Percentiles rank a stretch among this genome's conserved stretches.
Conservation (phyloP, 2,329 filamentous ascomycete species). For the Fusarium fracticaudum region DNA sequence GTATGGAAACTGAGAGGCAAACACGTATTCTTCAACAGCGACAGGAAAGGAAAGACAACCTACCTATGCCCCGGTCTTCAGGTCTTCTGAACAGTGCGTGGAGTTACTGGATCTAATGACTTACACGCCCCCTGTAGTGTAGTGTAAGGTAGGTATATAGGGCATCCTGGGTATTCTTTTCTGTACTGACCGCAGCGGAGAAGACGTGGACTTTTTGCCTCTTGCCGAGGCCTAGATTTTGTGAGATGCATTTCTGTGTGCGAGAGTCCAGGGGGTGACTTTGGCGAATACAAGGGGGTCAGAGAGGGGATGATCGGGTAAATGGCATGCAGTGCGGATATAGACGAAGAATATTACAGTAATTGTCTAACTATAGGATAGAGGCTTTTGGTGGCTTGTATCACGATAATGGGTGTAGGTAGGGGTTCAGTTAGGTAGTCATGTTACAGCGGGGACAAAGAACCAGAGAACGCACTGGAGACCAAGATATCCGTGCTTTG, state of each 20-base stretch:
- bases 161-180: background rate
- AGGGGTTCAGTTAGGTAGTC: background rate
- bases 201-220: conserved; percentile 26
- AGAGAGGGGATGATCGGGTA: background rate
- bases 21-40: conserved; percentile 29
- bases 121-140: conserved; percentile 17
- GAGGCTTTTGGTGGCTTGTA: background rate
- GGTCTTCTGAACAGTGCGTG: conserved; percentile 19
- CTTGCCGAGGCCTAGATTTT: background rate
- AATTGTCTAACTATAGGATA: background rate
- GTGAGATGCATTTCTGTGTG: conserved; percentile 13
- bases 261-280: conserved; percentile 3
- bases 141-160: background rate
- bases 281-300: background rate
- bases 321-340: background rate
- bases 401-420: background rate
- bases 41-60: background rate
- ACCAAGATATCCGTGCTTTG: conserved; percentile 5
- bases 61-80: background rate
- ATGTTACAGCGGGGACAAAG: background rate
- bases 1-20: conserved; percentile 4
- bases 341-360: background rate
- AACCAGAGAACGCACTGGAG: background rate
- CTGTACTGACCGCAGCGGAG: conserved; percentile 1
- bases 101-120: conserved; percentile 6